Conservation (phyloP, 495 filamentous ascomycete species). For the Penicillium taxi region DNA sequence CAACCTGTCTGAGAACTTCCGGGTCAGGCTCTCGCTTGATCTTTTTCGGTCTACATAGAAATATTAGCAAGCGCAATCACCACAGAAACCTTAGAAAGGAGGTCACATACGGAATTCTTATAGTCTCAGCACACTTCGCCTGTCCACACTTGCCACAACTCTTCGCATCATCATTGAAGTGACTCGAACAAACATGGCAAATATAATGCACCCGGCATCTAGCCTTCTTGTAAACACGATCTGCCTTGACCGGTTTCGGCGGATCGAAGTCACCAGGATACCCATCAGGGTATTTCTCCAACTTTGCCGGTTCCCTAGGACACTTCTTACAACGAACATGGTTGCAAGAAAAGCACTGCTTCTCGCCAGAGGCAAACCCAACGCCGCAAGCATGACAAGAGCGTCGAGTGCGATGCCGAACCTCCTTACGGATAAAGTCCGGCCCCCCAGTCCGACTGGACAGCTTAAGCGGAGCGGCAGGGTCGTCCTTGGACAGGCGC, state of each 20-base stretch:
- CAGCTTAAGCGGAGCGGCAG: constrained; percentile 38
- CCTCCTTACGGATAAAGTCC: constrained; percentile 58
- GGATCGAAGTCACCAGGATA: constrained; percentile 64
- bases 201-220: constrained; percentile 47
- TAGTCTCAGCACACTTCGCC: constrained; percentile 40
- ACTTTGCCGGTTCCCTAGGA: constrained; percentile 67
- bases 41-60: constrained; percentile 47
- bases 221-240: constrained; percentile 37
- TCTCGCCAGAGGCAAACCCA: constrained; percentile 49
- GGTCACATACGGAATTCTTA: constrained; percentile 43
- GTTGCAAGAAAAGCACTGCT: constrained; percentile 60
- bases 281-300: constrained; percentile 65
- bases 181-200: constrained; percentile 56
- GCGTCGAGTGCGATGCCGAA: constrained; percentile 62
- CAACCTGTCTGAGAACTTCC: constrained; percentile 52
- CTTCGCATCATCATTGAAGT: constrained; percentile 39
- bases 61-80: constrained; percentile 19
- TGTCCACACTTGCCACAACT: constrained; percentile 59
- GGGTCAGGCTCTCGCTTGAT: constrained; percentile 57
- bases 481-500: constrained; percentile 10
- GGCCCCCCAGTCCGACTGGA: constrained; percentile 60
- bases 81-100: neutral
- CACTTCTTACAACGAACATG: constrained; percentile 77
- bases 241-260: constrained; percentile 17
- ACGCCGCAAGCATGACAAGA: constrained; percentile 70